Conservation (phyloP, 208 protist species). For the Leishmania major region DNA sequence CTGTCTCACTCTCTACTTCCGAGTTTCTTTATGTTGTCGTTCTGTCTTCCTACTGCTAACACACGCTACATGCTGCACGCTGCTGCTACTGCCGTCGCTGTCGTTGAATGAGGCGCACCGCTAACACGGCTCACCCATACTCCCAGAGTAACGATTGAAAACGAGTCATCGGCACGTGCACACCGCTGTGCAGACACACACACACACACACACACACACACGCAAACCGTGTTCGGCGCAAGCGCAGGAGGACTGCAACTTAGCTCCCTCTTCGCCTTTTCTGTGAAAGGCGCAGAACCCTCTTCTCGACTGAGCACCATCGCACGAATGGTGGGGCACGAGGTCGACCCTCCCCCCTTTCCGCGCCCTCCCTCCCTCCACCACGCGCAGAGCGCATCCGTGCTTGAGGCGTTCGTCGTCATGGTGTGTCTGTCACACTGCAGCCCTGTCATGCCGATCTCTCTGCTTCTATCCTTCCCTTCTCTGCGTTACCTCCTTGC, state of each 20-base stretch:
- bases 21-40: neutral
- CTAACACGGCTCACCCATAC: neutral
- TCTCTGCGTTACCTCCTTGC: constrained; percentile 11
- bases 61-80: neutral
- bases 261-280: neutral
- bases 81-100: neutral
- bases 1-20: neutral
- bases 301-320: neutral
- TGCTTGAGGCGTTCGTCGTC: neutral
- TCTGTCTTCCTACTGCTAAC: neutral
- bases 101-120: neutral
- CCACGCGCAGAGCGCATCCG: neutral
- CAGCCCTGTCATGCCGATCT: neutral
- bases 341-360: neutral
- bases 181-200: neutral
- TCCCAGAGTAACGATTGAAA: neutral
- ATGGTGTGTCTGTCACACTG: neutral
- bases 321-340: neutral
- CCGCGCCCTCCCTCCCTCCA: neutral
- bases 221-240: neutral
- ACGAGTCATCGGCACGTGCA: neutral
- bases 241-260: neutral
- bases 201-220: neutral
- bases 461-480: neutral
- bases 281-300: neutral